Conservation (phyloP, 768 basidiomycete genomes). For the Xerocomellus amylosporus region DNA sequence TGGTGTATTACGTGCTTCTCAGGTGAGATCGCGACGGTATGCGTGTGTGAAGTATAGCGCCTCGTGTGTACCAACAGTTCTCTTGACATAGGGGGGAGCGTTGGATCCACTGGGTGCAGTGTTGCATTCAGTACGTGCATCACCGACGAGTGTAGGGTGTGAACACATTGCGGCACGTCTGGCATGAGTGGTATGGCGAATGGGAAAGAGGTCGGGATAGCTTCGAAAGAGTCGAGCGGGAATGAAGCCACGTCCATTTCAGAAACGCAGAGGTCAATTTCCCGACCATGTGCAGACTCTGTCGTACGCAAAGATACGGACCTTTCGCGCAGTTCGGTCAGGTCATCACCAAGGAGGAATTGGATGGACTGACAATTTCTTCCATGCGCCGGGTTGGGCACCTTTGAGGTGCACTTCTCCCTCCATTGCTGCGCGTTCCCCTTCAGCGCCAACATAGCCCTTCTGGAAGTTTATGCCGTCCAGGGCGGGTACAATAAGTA, state of each 20-base stretch:
- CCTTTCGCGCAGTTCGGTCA: slow-evolving; percentile 37
- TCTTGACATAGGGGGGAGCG: slow-evolving; percentile 44
- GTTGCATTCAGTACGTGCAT: slow-evolving; percentile 68
- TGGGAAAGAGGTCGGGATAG: slow-evolving; percentile 62
- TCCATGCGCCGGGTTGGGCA: slow-evolving; percentile 54
- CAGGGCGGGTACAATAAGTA: slow-evolving; percentile 70
- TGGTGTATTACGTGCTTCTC: slow-evolving; percentile 54
- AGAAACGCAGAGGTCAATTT: slow-evolving; percentile 63
- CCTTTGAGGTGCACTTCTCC: slow-evolving; percentile 87
- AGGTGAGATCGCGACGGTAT: slow-evolving; percentile 55
- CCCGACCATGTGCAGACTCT: slow-evolving; percentile 57
- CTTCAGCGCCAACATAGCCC: slow-evolving; percentile 81
- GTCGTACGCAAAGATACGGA: slow-evolving; percentile 63
- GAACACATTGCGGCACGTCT: slow-evolving; percentile 82
- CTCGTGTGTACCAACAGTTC: slow-evolving; percentile 66
- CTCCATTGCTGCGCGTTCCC: slow-evolving; percentile 78
- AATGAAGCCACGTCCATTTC: slow-evolving; percentile 56
- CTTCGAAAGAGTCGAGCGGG: slow-evolving; percentile 32
- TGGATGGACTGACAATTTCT: slow-evolving; percentile 60
- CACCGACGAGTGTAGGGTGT: slow-evolving; percentile 71
- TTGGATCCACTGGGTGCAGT: slow-evolving; percentile 49
- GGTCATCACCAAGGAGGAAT: slow-evolving; percentile 11
- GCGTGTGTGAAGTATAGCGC: slow-evolving; percentile 67
- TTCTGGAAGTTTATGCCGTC: slow-evolving; percentile 79
- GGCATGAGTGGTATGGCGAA: slow-evolving; percentile 77